Base-by-base conservation (phyloP, 768 basidiomycete genomes). In the Coprinopsis cinerea region DNA sequence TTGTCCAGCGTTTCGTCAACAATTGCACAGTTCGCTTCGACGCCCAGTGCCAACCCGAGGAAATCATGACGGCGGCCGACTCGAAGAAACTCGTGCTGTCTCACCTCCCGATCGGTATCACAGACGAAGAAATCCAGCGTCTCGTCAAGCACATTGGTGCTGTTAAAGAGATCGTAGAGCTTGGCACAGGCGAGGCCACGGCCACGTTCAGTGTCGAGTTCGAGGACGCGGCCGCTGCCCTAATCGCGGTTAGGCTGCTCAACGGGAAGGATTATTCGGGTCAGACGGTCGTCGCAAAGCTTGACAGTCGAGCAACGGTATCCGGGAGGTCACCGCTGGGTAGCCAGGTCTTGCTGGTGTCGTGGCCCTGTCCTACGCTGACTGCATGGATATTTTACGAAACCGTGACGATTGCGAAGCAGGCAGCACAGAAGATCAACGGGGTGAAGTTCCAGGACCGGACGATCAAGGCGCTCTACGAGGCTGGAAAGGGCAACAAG, bases 351-450 rank as follows among this genome's bases (percentile, higher is more conserved):
- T 15, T 52, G n/a, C 17, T 47, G 39, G 51, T 47, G n/a, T 36
- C 44, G 23, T 79, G 77, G 75, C 69, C 69, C 30, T 66, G 71
- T 9, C 71, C 79, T 0, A 64, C 61, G 44, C 55, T 61, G 23
- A 61, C 61, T 6, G 78, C 73, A 4, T 82, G 75, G 73, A 67
- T 66, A 18, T 70, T 71, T 52, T 83, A 78, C 56, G 22, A 60
- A 3, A 67, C 67, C 2, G 61, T 77, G 30, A 60, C 65, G 1
- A 53, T 53, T n/a, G 79, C 78, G 1, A 77, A 75, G 51, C 45
- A 59, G 10, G 68, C 72, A 41, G 73, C 67, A 4, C 55, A 55
- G n/a, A 64, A 63, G 22, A 60, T 81, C 3, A 55, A 77, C 43
- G 72, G 69, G 1, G 55, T 55, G 34, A 54, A 60, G 9, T 58